Percentiles rank a stretch among this genome's conserved stretches.
Conservation (phyloP, 768 basidiomycete genomes). For the Dioszegia hungarica region DNA sequence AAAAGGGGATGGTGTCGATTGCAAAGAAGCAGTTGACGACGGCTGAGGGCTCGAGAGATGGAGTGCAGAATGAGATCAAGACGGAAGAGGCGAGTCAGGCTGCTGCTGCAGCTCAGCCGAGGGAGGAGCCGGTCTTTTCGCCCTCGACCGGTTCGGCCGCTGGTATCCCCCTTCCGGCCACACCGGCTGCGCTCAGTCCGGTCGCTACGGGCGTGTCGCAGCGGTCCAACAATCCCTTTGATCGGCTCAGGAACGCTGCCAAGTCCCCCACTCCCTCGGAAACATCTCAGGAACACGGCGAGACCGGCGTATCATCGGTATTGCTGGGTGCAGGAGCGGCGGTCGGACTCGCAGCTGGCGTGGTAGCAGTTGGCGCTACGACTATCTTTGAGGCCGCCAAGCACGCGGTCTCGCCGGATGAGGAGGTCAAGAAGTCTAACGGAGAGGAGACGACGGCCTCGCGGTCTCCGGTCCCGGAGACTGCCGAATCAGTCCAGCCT, state of each 20-base stretch:
- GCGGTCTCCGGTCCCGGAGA: too few species aligned
- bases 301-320: conserved; percentile 20
- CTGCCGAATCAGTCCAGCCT: too few species aligned
- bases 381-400: conserved; percentile 32
- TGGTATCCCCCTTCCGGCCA: conserved; percentile 65
- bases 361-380: conserved; percentile 25
- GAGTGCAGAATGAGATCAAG: conserved; percentile 62
- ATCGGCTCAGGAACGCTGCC: conserved; percentile 54
- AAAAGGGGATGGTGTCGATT: conserved; percentile 90
- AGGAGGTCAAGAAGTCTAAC: neutral
- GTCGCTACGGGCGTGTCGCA: conserved; percentile 52
- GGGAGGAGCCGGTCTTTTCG: conserved; percentile 10
- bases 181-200: conserved; percentile 62
- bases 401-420: conserved; percentile 18
- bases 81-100: conserved; percentile 53
- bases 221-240: conserved; percentile 92
- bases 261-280: conserved; percentile 8
- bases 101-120: conserved; percentile 41
- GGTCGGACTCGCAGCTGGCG: conserved; percentile 23
- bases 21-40: conserved; percentile 86
- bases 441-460: too few species aligned
- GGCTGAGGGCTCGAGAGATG: conserved; percentile 71
- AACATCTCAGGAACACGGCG: neutral
- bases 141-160: conserved; percentile 54
- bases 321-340: conserved; percentile 33